Base-by-base conservation (phyloP, 1,139 yeast species). In the Eremothecium sinecaudum region DNA sequence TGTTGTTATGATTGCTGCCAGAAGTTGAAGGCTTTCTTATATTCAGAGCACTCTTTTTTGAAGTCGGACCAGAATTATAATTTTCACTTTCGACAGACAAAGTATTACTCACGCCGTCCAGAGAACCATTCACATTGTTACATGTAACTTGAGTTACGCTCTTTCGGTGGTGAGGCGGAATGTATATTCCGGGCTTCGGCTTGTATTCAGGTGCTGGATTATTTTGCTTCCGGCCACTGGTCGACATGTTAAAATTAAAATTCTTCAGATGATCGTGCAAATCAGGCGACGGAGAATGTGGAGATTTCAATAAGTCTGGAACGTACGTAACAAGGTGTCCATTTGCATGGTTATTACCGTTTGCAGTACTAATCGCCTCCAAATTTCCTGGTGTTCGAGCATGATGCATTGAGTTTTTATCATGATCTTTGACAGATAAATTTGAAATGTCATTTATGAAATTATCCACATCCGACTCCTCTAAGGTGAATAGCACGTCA, bases 111-210 rank as follows among this genome's bases (percentile, higher is more conserved):
- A 25, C 26, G 15, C 27, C 30, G 14, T 27, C 14, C n/a, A 27
- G 12, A 19, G 34, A 24, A 15, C 31, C 7, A 23, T 4, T 12
- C 15, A 20, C 12, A 16, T 16, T 9, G 26, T 13, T 13, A 17
- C 24, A 13, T 19, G 33, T 31, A 25, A 21, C 30, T 24, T 20
- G 44, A 42, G 20, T 28, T 15, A 31, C 10, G 30, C 53, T 58
- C 39, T 62, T 58, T 43, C 73, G 58, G 37, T 66, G 71, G 41
- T 68, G 73, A 9, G 73, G 73, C 19, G 71, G 72, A 11, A 68
- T 58, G 41, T 68, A 68, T 18, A 52, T 46, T 4, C 58, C 58
- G 2, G 53, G 41, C 36, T 48, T 52, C 21, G 35, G 41, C 29
- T 59, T 59, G 19, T 48, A 55, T 33, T 50, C 52, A 8, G 50